A percentile compares a stretch with the other conserved stretches of the same genome.
Conservation (phyloP, 2,329 filamentous ascomycete genomes). For the Phoma sp. region DNA sequence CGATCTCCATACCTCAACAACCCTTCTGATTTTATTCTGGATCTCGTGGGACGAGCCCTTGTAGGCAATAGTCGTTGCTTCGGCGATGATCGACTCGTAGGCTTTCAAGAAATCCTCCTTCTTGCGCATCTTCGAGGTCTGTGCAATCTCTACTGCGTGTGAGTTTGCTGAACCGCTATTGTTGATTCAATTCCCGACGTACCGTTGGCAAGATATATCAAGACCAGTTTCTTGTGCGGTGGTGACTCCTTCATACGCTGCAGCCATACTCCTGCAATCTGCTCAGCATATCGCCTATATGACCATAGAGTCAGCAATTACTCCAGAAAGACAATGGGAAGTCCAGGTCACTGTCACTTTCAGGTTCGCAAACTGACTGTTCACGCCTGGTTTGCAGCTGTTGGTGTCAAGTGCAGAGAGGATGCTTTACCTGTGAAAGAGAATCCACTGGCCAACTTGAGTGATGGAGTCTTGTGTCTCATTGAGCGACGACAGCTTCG, state of each 20-base stretch:
- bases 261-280: slow-evolving; percentile 90
- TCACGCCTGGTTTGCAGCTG: slow-evolving; percentile 6
- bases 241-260: slow-evolving; percentile 87
- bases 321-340: background rate
- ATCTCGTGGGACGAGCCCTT: slow-evolving; percentile 83
- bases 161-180: slow-evolving; percentile 3
- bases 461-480: slow-evolving; percentile 98
- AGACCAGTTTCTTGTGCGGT: slow-evolving; percentile 82
- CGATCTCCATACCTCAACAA: slow-evolving; percentile 93
- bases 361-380: slow-evolving; percentile 1
- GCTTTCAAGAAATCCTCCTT: slow-evolving; percentile 93
- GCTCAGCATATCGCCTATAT: slow-evolving; percentile 83
- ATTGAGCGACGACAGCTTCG: slow-evolving; percentile 92
- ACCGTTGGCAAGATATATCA: slow-evolving; percentile 97
- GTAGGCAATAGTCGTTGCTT: slow-evolving; percentile 89
- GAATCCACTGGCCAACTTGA: slow-evolving; percentile 97
- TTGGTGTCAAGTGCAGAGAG: slow-evolving; percentile 3
- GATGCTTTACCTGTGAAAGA: slow-evolving; percentile 85
- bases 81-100: slow-evolving; percentile 88
- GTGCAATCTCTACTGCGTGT: slow-evolving; percentile 75
- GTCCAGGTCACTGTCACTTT: background rate
- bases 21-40: slow-evolving; percentile 83
- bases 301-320: slow-evolving; percentile 24
- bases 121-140: slow-evolving; percentile 90
- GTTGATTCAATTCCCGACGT: slow-evolving; percentile 38